A percentile compares a stretch with the other conserved stretches of the same genome.
Conservation (phyloP, 1,284 basidiomycete genomes). For the Tylopilus sp. region DNA sequence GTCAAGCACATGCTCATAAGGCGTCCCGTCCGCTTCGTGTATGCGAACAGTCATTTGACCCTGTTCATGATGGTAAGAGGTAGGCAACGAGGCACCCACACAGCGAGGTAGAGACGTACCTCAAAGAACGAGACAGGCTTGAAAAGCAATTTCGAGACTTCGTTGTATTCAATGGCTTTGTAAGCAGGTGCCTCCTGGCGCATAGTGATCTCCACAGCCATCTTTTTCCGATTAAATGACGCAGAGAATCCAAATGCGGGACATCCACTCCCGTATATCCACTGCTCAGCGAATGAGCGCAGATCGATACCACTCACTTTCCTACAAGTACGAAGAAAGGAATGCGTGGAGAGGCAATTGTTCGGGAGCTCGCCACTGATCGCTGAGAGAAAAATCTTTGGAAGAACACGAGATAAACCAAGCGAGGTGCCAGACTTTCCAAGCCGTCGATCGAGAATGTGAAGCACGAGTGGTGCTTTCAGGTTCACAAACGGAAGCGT, state of each 20-base stretch:
- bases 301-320: constrained; percentile 93
- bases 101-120: constrained; percentile 39
- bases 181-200: constrained; percentile 83
- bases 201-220: constrained; percentile 96
- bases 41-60: constrained; percentile 99
- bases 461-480: constrained; percentile 92
- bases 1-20: constrained; percentile 97
- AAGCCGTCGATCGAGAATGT: constrained; percentile 92
- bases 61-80: constrained; percentile 36
- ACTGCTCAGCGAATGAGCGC: constrained; percentile 91
- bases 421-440: constrained; percentile 95
- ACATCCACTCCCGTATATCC: constrained; percentile 98
- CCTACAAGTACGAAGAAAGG: constrained; percentile 88
- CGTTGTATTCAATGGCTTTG: constrained; percentile 65
- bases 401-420: constrained; percentile 91
- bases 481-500: constrained; percentile 88
- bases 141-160: constrained; percentile 63
- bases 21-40: constrained; percentile 98
- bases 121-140: constrained; percentile 90
- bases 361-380: constrained; percentile 88
- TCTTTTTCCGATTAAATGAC: constrained; percentile 96
- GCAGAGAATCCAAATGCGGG: constrained; percentile 89
- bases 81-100: background rate
- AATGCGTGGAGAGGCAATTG: constrained; percentile 86
- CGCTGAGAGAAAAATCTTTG: constrained; percentile 92